Evolutionary conservation across 345 rosid species (phyloP).

Genomic region (Hibiscus tridactylites): DNA sequence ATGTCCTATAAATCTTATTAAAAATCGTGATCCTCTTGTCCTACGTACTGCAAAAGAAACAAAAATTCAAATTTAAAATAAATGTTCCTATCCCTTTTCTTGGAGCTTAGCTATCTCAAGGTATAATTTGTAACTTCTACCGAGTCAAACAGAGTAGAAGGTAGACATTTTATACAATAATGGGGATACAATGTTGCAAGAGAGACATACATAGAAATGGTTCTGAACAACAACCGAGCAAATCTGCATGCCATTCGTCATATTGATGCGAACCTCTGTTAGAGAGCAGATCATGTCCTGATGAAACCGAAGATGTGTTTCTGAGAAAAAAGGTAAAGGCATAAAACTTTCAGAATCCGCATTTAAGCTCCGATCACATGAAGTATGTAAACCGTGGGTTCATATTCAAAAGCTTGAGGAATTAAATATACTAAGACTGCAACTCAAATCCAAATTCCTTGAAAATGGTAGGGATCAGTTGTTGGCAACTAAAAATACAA

Average conservation of each 20-base stretch:
- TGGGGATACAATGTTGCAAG: neutral
- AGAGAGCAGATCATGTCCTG: conserved; percentile 63
- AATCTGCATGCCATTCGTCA: conserved; percentile 90
- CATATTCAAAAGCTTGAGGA: neutral
- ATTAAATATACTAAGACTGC: neutral
- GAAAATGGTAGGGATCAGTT: neutral
- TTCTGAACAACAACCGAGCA: conserved; percentile 92
- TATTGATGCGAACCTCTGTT: conserved; percentile 39
- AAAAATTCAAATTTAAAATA: neutral
- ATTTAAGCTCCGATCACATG: conserved; percentile 2
- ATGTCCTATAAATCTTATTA: neutral
- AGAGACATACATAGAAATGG: conserved; percentile 74
- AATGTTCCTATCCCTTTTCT: neutral
- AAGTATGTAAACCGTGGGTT: neutral
- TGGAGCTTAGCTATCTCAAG: neutral
- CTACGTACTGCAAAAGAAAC: neutral
- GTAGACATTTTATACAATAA: neutral
- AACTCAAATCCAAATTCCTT: neutral
- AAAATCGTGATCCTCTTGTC: neutral
- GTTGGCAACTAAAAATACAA: neutral
- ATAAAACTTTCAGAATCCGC: conserved; percentile 13
- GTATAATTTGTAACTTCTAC: neutral
- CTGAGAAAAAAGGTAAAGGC: conserved; percentile 35
- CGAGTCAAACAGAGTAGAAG: neutral
- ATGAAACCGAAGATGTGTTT: conserved; percentile 62